Evolutionary conservation across 306 rosid genomes (phyloP).

Genomic region (Alnus rubra): DNA sequence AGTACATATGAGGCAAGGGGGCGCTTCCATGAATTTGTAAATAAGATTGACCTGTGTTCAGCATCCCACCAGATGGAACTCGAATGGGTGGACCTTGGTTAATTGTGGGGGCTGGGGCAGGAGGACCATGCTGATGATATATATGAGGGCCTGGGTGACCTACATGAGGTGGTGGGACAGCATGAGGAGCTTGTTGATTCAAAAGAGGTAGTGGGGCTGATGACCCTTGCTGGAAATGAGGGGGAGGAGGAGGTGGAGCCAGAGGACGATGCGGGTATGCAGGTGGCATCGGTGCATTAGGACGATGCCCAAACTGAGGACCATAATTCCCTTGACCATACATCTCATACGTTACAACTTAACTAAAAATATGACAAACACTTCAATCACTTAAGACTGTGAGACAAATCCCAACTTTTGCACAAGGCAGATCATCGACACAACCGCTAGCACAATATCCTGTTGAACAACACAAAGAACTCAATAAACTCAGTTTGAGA

Average conservation of each 20-base stretch:
- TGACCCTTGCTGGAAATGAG: constrained; percentile 34
- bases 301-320: constrained; percentile 45
- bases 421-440: constrained; percentile 26
- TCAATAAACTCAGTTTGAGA: neutral
- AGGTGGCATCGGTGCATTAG: constrained; percentile 45
- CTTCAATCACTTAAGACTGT: constrained; percentile 24
- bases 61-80: constrained; percentile 34
- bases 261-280: constrained; percentile 50
- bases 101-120: constrained; percentile 28
- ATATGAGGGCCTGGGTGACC: constrained; percentile 37
- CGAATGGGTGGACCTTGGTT: constrained; percentile 40
- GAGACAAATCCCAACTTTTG: constrained; percentile 24
- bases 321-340: constrained; percentile 65
- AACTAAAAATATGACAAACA: neutral
- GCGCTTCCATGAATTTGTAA: constrained; percentile 52
- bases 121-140: constrained; percentile 54
- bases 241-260: constrained; percentile 24
- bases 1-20: constrained; percentile 30
- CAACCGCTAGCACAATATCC: constrained; percentile 5
- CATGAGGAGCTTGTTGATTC: constrained; percentile 29
- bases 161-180: constrained; percentile 41
- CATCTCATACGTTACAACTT: constrained; percentile 40
- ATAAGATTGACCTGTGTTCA: constrained; percentile 46
- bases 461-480: neutral
- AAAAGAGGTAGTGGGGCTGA: constrained; percentile 25